Base-by-base conservation (phyloP, 768 basidiomycete species). In the Tricholoma matsutake region DNA sequence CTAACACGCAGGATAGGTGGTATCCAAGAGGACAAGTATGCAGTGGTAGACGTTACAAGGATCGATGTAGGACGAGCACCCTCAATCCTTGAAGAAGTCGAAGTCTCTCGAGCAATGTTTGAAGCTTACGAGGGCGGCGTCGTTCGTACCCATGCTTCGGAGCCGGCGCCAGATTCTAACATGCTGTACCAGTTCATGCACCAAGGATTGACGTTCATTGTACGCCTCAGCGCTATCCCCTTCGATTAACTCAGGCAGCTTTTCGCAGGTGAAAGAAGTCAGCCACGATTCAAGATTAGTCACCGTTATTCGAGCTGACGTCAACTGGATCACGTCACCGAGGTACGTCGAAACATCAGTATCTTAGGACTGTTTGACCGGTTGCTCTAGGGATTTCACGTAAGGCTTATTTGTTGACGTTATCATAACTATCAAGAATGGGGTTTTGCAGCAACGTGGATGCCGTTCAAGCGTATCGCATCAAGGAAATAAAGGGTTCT, bases 101-200 rank as follows among this genome's bases (percentile, higher is more conserved):
- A 96, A 72, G 72, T 88, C 43, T 92, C 90, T 20, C 78, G 94
- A 31, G 92, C 92, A 0, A 74, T 94, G 58, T 96, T 95, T 64
- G 94, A 96, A 72, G 75, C 91, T 8, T 96, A 95, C 67, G 93
- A 95, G 74, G 94, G 94, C 11, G 93, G 87, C 4, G 86, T 96
- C 63, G 91, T 91, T 71, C 64, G 79, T 77, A 39, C 16, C 2
- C 37, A 9, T 59, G 39, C 45, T 54, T 18, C 29, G 45, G 31
- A 22, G 10, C 16, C 11, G 13, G 4, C 10, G 51, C 52, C 35
- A 56, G 34, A 45, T 34, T 8, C 29, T 51, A 41, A 34, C 25
- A 18, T 11, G 16, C 49, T 39, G n/a, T 39, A 31, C 13, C 55
- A 93, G 89, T 96, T 92, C 73, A 85, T 96, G 73, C 93, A 95